A percentile compares a stretch with the other conserved stretches of the same genome.
Conservation (phyloP, 2,329 filamentous ascomycete genomes). For the Diaporthe vaccinii region DNA sequence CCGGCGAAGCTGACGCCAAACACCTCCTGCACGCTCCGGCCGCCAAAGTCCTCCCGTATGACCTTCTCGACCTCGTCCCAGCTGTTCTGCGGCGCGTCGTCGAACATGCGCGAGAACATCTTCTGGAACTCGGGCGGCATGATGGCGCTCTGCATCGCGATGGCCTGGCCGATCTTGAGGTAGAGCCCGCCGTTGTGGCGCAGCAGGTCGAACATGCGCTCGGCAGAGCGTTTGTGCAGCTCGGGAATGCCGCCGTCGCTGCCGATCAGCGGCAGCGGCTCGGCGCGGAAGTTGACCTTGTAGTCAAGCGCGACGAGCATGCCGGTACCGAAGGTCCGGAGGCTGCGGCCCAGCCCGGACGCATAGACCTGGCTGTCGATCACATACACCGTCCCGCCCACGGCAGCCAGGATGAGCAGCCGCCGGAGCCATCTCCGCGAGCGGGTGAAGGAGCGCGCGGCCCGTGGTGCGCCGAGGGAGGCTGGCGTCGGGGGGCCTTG, state of each 20-base stretch:
- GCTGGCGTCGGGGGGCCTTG: constrained; percentile 80
- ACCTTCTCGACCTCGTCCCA: constrained; percentile 90
- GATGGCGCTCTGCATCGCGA: constrained; percentile 97
- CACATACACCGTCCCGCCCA: constrained; percentile 74
- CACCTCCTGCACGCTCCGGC: constrained; percentile 85
- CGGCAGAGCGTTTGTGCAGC: constrained; percentile 86
- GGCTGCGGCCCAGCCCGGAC: constrained; percentile 81
- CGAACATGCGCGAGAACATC: constrained; percentile 98
- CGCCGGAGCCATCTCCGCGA: constrained; percentile 84
- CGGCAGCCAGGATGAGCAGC: constrained; percentile 71
- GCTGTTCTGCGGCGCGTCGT: constrained; percentile 93
- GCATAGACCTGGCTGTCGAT: constrained; percentile 84
- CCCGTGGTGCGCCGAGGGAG: constrained; percentile 79
- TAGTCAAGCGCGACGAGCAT: constrained; percentile 90
- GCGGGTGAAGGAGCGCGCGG: constrained; percentile 78
- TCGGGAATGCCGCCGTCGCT: constrained; percentile 75
- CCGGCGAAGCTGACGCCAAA: constrained; percentile 89
- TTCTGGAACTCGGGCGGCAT: constrained; percentile 94
- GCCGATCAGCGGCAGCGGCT: constrained; percentile 70
- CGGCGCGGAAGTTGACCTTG: constrained; percentile 92
- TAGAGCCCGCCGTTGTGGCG: constrained; percentile 92
- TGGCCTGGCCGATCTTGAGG: constrained; percentile 97
- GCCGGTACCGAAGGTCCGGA: constrained; percentile 85
- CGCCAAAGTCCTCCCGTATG: constrained; percentile 89
- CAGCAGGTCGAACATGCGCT: constrained; percentile 84